Percentiles rank a stretch among this genome's conserved stretches.
phyloP scores from a whole-genome alignment of 306 rosid species.

The Cucurbita moschata region DNA sequence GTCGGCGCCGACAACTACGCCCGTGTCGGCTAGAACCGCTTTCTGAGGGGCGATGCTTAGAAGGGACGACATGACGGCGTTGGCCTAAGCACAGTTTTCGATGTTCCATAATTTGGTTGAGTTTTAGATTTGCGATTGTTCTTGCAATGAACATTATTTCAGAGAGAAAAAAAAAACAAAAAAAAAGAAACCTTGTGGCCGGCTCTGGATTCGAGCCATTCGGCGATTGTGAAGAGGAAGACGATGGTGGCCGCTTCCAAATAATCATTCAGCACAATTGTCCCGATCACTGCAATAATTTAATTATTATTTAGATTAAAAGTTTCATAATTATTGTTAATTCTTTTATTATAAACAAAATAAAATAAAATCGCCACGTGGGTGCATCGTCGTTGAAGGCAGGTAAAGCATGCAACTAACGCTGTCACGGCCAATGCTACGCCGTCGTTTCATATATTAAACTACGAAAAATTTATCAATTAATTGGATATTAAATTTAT shows the following conservation, averaged over 20 bases:
- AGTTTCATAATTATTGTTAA: no score
- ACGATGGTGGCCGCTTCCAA: conserved; percentile 86
- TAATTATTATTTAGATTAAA: no score
- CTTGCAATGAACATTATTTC: not conserved
- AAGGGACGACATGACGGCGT: conserved; percentile 67
- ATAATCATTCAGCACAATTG: conserved; percentile 57
- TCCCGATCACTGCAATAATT: conserved; percentile 50
- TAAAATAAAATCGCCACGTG: not conserved
- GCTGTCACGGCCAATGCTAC: no score
- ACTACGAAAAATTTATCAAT: no score
- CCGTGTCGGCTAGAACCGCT: conserved; percentile 76
- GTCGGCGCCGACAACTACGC: conserved; percentile 61
- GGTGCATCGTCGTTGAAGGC: no score
- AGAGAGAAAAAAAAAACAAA: not conserved
- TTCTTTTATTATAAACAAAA: no score
- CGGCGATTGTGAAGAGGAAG: conserved; percentile 76
- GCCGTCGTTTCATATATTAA: no score
- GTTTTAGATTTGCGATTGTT: not conserved
- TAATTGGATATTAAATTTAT: no score
- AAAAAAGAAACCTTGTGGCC: conserved; percentile 51
- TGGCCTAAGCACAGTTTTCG: conserved; percentile 44
- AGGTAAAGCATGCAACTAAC: no score
- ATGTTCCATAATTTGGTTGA: not conserved
- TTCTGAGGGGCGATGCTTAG: conserved; percentile 71
- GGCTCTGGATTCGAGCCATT: conserved; percentile 86